Evolutionary conservation across 2,329 filamentous ascomycete species (phyloP).

Genomic region (Xylaria arbuscula): DNA sequence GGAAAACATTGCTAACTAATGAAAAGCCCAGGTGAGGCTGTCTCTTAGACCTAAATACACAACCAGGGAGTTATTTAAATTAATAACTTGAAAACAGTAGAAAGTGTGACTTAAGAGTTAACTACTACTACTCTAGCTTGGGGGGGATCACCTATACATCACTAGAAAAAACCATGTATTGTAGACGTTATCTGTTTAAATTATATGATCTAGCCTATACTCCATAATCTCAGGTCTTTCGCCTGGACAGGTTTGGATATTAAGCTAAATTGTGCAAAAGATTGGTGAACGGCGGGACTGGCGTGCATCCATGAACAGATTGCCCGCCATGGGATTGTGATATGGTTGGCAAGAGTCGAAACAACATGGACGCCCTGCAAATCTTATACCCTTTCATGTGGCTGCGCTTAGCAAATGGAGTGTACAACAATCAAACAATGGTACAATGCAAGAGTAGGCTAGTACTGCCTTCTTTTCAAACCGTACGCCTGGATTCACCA

Average conservation of each 20-base stretch:
- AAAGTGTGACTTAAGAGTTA: not conserved
- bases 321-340: not conserved
- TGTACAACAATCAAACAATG: conserved; percentile 41
- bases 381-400: conserved; percentile 17
- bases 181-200: conserved; percentile 23
- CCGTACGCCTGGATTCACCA: conserved; percentile 37
- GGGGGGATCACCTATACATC: not conserved
- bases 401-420: conserved; percentile 26
- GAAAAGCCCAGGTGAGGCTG: not conserved
- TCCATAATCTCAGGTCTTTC: not conserved
- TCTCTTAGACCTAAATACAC: too few relatives aligned
- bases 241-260: conserved; percentile 8
- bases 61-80: too few relatives aligned
- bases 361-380: not conserved
- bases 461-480: conserved; percentile 36
- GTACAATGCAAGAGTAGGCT: conserved; percentile 39
- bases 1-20: not conserved
- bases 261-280: conserved; percentile 18
- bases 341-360: not conserved
- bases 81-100: not conserved
- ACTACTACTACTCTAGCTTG: not conserved
- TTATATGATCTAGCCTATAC: conserved; percentile 25
- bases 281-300: conserved; percentile 6
- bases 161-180: not conserved
- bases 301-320: conserved; percentile 4